Conservation (phyloP, 208 protist genomes). For the Phytomonas sp. region DNA sequence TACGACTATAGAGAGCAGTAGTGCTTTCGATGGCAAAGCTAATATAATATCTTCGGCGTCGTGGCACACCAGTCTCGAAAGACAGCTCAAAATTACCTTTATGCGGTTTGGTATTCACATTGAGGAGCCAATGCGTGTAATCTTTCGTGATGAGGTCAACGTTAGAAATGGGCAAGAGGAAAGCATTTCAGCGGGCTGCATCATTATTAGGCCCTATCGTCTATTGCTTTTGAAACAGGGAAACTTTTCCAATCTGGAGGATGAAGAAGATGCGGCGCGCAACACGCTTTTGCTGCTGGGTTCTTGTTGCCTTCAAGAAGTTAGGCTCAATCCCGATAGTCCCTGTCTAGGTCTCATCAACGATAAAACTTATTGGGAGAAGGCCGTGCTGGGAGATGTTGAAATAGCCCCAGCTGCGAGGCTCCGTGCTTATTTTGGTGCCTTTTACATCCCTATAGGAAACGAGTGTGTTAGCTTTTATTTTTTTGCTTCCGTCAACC, state of each 20-base stretch:
- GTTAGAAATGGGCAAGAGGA: not conserved
- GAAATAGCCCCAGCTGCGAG: not conserved
- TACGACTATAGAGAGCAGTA: not conserved
- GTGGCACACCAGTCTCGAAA: not conserved
- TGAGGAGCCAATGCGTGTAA: not conserved
- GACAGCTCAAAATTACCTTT: not conserved
- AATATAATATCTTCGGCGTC: not conserved
- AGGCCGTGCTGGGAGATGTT: not conserved
- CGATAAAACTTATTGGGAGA: not conserved
- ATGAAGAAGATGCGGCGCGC: not conserved
- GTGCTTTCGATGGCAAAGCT: not conserved
- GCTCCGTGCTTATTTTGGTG: slow-evolving; percentile 32
- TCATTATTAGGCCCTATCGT: not conserved
- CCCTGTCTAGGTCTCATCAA: not conserved
- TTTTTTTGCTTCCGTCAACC: slow-evolving; percentile 59
- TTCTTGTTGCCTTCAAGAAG: slow-evolving; percentile 2
- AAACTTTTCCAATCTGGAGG: not conserved
- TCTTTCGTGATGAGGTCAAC: not conserved
- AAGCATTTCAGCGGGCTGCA: not conserved
- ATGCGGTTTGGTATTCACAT: not conserved
- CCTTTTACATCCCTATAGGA: slow-evolving; percentile 54
- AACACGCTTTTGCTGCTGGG: not conserved
- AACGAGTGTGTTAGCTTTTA: slow-evolving; percentile 57
- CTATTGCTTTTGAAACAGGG: not conserved
- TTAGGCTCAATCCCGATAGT: not conserved